Conservation (phyloP, 192 early-diverging fungal species). For the Mortierella hygrophila region DNA sequence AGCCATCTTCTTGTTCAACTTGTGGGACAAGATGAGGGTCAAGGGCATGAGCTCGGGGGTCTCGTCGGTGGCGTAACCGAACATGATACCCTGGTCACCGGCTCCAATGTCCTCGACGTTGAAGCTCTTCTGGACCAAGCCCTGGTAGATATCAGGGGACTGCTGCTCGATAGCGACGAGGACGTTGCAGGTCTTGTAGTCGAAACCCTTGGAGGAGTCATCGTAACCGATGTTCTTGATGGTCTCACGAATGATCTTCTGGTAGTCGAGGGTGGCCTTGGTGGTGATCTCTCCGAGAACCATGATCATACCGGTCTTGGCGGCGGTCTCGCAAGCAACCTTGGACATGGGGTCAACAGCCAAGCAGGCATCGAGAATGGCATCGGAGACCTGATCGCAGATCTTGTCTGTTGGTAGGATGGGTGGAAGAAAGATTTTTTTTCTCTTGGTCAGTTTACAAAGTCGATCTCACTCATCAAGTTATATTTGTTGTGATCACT, state of each 20-base stretch:
- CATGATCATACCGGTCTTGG: slow-evolving; percentile 99
- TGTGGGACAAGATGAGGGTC: slow-evolving; percentile 94
- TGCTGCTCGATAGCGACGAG: slow-evolving; percentile 99
- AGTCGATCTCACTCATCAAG: neutral
- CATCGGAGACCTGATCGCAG: slow-evolving; percentile 99
- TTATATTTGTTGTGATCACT: no score
- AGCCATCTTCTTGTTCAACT: slow-evolving; percentile 96
- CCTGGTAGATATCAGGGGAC: slow-evolving; percentile 99
- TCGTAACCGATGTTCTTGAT: slow-evolving; percentile 99
- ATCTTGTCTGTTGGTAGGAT: slow-evolving; percentile 86
- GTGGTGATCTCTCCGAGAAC: slow-evolving; percentile 99
- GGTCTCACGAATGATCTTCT: slow-evolving; percentile 99
- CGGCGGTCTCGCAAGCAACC: slow-evolving; percentile 99
- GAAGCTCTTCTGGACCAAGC: slow-evolving; percentile 92
- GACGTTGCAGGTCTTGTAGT: slow-evolving; percentile 99
- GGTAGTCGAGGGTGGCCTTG: slow-evolving; percentile 98
- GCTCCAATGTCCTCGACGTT: slow-evolving; percentile 98
- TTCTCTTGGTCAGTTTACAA: slow-evolving; percentile 5
- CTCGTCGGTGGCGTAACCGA: slow-evolving; percentile 98
- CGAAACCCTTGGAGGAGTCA: slow-evolving; percentile 98
- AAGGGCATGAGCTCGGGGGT: slow-evolving; percentile 99
- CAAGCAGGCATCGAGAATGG: slow-evolving; percentile 97
- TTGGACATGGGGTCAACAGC: slow-evolving; percentile 96
- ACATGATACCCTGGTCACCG: slow-evolving; percentile 98
- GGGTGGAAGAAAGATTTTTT: neutral